These are phyloP conservation scores for Asterophora lycoperdoides DNA, from an alignment of 768 basidiomycete species.

Conservation along the genomic window DNA sequence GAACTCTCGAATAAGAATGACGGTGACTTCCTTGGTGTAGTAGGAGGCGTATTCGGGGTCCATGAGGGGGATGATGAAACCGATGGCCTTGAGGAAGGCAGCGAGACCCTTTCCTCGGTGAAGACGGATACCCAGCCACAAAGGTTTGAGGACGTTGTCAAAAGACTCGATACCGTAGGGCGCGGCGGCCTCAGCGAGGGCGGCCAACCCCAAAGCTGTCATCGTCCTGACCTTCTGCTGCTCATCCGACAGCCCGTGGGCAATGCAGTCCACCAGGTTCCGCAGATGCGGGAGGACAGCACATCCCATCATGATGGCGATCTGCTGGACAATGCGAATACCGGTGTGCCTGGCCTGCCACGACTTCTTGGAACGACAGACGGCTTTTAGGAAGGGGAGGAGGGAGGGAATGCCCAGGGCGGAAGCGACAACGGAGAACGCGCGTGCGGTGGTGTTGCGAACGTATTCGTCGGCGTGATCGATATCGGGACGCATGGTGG, in stretches of 20 bases:
- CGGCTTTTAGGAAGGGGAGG: constrained; percentile 96
- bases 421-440: constrained; percentile 97
- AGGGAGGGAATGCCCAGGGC: constrained; percentile 97
- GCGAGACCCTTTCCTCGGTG: constrained; percentile 95
- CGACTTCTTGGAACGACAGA: constrained; percentile 98
- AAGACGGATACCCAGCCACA: constrained; percentile 91
- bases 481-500: constrained; percentile 99
- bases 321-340: constrained; percentile 99
- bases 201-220: constrained; percentile 90
- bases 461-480: constrained; percentile 99
- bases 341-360: constrained; percentile 99
- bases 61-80: constrained; percentile 99
- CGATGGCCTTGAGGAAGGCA: constrained; percentile 95
- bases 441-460: constrained; percentile 97
- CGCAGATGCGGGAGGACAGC: constrained; percentile 95
- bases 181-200: constrained; percentile 93
- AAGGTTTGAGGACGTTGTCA: constrained; percentile 91
- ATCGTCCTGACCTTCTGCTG: constrained; percentile 96
- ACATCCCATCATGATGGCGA: constrained; percentile 99
- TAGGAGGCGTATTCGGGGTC: constrained; percentile 99
- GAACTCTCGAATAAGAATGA: constrained; percentile 97
- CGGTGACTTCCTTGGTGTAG: constrained; percentile 97
- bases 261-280: constrained; percentile 94
- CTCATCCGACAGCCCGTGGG: constrained; percentile 88
- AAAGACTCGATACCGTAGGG: constrained; percentile 99